Evolutionary conservation across 2,329 filamentous ascomycete species (phyloP).

Genomic region (Huntiella decipiens): DNA sequence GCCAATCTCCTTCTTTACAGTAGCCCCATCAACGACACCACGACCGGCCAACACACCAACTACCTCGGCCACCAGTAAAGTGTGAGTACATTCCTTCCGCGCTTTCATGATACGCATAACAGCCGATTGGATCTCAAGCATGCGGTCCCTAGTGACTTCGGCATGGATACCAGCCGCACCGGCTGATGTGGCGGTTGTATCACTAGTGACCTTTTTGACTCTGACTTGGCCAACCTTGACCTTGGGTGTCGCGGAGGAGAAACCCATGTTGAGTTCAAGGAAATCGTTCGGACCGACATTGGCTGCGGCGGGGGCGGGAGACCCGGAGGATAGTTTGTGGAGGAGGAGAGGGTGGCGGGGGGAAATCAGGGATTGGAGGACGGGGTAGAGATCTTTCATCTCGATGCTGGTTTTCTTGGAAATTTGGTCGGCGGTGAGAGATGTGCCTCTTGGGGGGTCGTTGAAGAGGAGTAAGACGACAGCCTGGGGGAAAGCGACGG

Average conservation of each 20-base stretch:
- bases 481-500: conserved; percentile 83
- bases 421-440: conserved; percentile 58
- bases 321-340: conserved; percentile 32
- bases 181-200: background rate
- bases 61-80: conserved; percentile 77
- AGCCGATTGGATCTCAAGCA: conserved; percentile 92
- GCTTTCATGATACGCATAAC: conserved; percentile 97
- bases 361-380: conserved; percentile 70
- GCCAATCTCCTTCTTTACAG: conserved; percentile 96
- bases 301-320: conserved; percentile 50
- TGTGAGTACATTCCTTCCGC: conserved; percentile 67
- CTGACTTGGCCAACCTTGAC: conserved; percentile 94
- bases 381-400: conserved; percentile 66
- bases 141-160: conserved; percentile 68
- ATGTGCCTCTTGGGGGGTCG: conserved; percentile 25
- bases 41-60: conserved; percentile 77
- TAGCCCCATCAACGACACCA: conserved; percentile 64
- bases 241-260: conserved; percentile 64
- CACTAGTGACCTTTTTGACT: conserved; percentile 19
- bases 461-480: conserved; percentile 87
- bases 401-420: conserved; percentile 54
- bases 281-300: conserved; percentile 65
- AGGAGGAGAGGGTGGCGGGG: conserved; percentile 78
- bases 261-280: conserved; percentile 63
- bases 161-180: conserved; percentile 90